These are phyloP conservation scores for Bipolaris zeicola DNA, from an alignment of 2,329 filamentous ascomycete genomes.

Conservation along the genomic window DNA sequence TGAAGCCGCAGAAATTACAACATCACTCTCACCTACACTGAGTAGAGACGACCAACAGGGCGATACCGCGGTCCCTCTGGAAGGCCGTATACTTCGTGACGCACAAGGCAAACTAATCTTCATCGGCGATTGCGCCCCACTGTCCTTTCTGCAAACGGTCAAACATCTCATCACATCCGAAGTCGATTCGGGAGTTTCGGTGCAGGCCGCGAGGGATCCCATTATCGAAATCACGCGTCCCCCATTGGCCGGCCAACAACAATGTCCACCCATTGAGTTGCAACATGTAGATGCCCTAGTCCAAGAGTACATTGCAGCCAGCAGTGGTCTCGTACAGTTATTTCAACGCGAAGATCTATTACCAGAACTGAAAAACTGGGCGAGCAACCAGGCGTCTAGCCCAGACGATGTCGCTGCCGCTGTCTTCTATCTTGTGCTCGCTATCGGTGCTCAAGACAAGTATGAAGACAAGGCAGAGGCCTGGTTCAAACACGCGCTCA, in stretches of 20 bases:
- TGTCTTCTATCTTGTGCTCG: conserved; percentile 58
- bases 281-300: conserved; percentile 51
- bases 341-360: conserved; percentile 51
- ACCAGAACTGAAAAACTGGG: conserved; percentile 38
- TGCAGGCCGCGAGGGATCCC: conserved; percentile 36
- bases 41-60: conserved; percentile 47
- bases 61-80: conserved; percentile 51
- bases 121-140: conserved; percentile 59
- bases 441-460: conserved; percentile 55
- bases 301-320: conserved; percentile 53
- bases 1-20: conserved; percentile 3
- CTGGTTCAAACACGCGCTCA: conserved; percentile 55
- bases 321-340: conserved; percentile 56
- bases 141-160: conserved; percentile 60
- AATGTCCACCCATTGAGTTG: conserved; percentile 30
- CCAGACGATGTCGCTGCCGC: conserved; percentile 53
- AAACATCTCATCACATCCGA: conserved; percentile 55
- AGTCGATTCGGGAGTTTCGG: conserved; percentile 30
- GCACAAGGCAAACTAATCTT: conserved; percentile 61
- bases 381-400: conserved; percentile 10
- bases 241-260: conserved; percentile 28
- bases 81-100: conserved; percentile 57
- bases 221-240: conserved; percentile 41
- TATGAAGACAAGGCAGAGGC: conserved; percentile 52
- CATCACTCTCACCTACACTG: conserved; percentile 29